These are phyloP conservation scores for Boletus sp. DNA, from an alignment of 768 basidiomycete genomes.

Conservation along the genomic window DNA sequence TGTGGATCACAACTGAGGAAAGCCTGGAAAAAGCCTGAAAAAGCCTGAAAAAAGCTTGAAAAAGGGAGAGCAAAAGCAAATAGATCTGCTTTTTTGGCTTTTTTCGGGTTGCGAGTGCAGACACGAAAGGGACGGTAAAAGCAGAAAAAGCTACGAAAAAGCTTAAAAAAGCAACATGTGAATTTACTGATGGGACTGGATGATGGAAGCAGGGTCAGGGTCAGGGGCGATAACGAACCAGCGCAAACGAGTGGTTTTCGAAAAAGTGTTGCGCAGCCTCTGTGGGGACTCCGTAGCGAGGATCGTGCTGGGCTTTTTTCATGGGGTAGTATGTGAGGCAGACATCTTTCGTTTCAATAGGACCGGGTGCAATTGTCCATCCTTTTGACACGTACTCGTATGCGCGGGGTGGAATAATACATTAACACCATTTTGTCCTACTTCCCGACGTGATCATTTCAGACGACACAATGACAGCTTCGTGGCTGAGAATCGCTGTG, in stretches of 20 bases:
- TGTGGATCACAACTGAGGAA: too few relatives aligned
- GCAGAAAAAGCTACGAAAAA: too few relatives aligned
- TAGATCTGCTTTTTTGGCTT: too few relatives aligned
- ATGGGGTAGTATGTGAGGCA: conserved; percentile 82
- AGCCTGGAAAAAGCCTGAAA: too few relatives aligned
- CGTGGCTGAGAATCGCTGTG: conserved; percentile 39
- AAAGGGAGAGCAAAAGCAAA: too few relatives aligned
- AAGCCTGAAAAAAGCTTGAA: too few relatives aligned
- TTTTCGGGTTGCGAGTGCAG: too few relatives aligned
- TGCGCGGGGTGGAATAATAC: too few relatives aligned
- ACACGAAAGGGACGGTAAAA: too few relatives aligned
- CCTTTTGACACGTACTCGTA: too few relatives aligned
- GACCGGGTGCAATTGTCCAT: too few relatives aligned
- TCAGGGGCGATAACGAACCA: conserved; percentile 25
- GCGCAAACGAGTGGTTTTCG: conserved; percentile 49
- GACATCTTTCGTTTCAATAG: conserved; percentile 40
- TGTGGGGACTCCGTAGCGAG: conserved; percentile 83
- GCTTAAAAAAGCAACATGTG: too few relatives aligned
- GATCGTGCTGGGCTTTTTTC: conserved; percentile 55
- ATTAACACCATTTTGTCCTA: background rate
- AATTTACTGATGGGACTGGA: background rate
- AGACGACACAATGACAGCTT: conserved; percentile 10
- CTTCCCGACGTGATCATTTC: background rate
- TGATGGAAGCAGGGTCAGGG: background rate
- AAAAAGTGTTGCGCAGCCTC: conserved; percentile 41